These are phyloP conservation scores for Rubus idaeus DNA, from an alignment of 306 rosid species.

Conservation along the genomic window DNA sequence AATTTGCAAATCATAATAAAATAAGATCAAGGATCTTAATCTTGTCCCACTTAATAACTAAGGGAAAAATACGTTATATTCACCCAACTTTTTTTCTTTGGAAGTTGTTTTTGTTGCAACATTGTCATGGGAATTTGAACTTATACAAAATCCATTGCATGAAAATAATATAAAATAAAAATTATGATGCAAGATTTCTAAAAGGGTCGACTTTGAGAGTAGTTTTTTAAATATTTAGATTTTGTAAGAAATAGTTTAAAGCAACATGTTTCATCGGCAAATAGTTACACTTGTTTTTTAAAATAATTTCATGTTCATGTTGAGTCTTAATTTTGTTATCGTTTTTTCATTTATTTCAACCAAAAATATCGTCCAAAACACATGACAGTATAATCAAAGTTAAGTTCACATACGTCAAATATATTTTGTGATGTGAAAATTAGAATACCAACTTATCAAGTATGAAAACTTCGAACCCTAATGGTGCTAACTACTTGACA, in stretches of 20 bases:
- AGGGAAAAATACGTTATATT: neutral
- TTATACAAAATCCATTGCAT: neutral
- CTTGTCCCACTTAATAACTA: neutral
- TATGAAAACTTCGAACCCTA: neutral
- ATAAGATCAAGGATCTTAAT: neutral
- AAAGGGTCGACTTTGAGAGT: no score
- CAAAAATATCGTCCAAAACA: neutral
- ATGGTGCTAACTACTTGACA: slow-evolving; percentile 9
- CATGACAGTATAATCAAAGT: no score
- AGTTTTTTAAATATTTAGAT: no score
- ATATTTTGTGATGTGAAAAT: neutral
- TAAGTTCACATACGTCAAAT: no score
- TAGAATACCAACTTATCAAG: neutral
- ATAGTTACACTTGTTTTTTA: no score
- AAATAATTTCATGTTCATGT: no score
- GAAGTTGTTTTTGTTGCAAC: no score
- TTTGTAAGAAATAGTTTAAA: no score
- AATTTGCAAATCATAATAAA: neutral
- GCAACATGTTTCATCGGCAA: no score
- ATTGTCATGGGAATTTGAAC: neutral
- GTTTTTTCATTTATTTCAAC: no score
- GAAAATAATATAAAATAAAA: neutral
- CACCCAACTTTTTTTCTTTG: neutral
- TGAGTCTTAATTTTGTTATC: neutral
- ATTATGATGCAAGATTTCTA: no score